phyloP scores from a whole-genome alignment of 306 rosid species.

The Rosa persica region DNA sequence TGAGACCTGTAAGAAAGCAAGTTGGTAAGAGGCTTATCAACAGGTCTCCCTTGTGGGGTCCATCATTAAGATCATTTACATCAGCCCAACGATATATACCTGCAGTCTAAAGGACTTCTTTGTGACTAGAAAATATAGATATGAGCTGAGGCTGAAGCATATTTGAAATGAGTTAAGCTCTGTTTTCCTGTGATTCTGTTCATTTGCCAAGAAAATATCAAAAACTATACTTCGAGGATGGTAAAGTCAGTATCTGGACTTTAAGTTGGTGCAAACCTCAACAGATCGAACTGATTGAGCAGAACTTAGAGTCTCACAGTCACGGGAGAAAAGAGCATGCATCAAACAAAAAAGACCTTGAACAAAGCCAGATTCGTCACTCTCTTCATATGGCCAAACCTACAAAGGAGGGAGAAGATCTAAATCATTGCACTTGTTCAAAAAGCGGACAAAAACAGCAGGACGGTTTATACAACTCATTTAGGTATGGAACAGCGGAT shows the following conservation, averaged over 20 bases:
- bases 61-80: not conserved
- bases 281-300: constrained; percentile 44
- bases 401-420: constrained; percentile 11
- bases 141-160: constrained; percentile 86
- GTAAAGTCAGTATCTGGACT: not conserved
- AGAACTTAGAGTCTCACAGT: constrained; percentile 48
- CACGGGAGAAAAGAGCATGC: constrained; percentile 65
- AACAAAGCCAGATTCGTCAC: constrained; percentile 78
- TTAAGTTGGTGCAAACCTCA: constrained; percentile 46
- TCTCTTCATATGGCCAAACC: constrained; percentile 98
- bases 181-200: constrained; percentile 74
- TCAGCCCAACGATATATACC: constrained; percentile 46
- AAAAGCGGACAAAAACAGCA: constrained; percentile 6
- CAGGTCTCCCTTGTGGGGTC: not conserved
- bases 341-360: constrained; percentile 89
- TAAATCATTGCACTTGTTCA: not conserved
- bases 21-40: constrained; percentile 16
- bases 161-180: constrained; percentile 63
- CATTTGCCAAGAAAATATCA: constrained; percentile 17
- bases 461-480: not conserved
- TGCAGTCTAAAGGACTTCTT: constrained; percentile 82
- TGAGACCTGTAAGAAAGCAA: constrained; percentile 48
- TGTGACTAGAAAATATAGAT: constrained; percentile 80
- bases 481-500: not conserved
- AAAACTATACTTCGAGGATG: not conserved